Evolutionary conservation across 169 alveolate genomes (phyloP), one percentile per base, ranked within the genome.

Genomic region (Blepharisma undulans): DNA sequence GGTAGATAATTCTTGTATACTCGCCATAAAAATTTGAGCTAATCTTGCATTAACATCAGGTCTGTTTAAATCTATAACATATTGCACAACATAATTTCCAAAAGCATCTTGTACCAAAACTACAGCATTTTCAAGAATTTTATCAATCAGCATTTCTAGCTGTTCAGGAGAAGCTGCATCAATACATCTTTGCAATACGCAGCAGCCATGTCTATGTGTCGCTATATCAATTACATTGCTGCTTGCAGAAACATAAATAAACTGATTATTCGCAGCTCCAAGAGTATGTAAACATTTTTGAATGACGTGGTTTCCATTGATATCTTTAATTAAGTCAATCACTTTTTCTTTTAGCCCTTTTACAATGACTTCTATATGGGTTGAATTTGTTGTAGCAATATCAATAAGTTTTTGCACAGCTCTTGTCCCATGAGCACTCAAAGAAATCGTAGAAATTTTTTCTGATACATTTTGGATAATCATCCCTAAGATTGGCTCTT

Each of bases 81-180:
- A 96, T 91, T 98, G 99, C 18, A 98, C 97, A 60, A 98, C 99
- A 93, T 98, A 98, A 92, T 98, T 98, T 19, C 99, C 99, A 93
- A 96, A 98, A 36, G 99, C 98, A 90, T 97, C 99, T 84, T 98
- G 97, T 25, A 98, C 98, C 32, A 98, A 95, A 76, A 92, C 94
- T 61, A 96, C 96, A 0, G 97, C 97, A 85, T 97, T 91, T 22
- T 86, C 92, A 30, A 97, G 91, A 34, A 98, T 93, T 61, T 92
- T 93, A 33, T 96, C 97, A 6, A 97, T 91, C 74, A 98, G 66
- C 72, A 80, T 59, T 82, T 91, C 89, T 91, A 90, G 74, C 84
- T 94, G 90, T 29, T 71, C 81, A 33, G 90, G 93, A 33, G 92
- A n/a, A 0, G 89, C 89, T 48, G 97, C 14, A 87, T 98, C 99